Conservation (phyloP, 2,329 filamentous ascomycete genomes). For the Diaporthe nobilis region DNA sequence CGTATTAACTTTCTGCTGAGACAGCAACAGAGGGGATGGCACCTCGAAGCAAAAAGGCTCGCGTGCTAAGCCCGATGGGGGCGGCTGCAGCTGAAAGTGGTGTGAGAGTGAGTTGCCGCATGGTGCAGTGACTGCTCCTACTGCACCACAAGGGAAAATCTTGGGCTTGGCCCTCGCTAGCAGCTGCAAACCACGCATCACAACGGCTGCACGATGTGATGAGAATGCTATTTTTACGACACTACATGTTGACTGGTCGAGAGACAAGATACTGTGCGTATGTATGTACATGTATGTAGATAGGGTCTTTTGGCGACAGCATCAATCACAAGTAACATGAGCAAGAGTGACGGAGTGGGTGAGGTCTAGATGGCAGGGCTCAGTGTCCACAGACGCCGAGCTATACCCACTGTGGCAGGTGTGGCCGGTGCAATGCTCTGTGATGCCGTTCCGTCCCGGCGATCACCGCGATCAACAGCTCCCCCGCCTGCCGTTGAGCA, state of each 20-base stretch:
- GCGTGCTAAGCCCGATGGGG: not conserved
- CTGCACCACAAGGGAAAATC: not conserved
- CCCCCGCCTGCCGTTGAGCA: constrained; percentile 10
- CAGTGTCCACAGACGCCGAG: not conserved
- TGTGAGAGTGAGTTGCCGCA: constrained; percentile 14
- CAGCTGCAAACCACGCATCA: not conserved
- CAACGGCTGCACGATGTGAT: constrained; percentile 28
- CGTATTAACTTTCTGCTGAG: too few species aligned
- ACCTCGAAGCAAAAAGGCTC: not conserved
- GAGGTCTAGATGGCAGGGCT: not conserved
- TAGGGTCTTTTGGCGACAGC: not conserved
- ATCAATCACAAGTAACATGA: not conserved
- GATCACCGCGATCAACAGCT: constrained; percentile 1
- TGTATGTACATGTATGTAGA: not conserved
- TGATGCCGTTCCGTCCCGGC: constrained; percentile 15
- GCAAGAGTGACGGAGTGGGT: too few species aligned
- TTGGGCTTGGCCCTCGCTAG: constrained; percentile 7
- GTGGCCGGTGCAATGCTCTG: not conserved
- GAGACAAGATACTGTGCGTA: not conserved
- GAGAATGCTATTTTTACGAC: constrained; percentile 31
- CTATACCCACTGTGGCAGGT: constrained; percentile 18
- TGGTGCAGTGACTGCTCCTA: too few species aligned
- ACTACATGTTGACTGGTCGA: constrained; percentile 9
- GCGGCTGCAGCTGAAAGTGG: constrained; percentile 12
- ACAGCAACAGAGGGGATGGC: too few species aligned